These are phyloP conservation scores for Thozetella sp. DNA, from an alignment of 495 filamentous ascomycete species.

Conservation along the genomic window DNA sequence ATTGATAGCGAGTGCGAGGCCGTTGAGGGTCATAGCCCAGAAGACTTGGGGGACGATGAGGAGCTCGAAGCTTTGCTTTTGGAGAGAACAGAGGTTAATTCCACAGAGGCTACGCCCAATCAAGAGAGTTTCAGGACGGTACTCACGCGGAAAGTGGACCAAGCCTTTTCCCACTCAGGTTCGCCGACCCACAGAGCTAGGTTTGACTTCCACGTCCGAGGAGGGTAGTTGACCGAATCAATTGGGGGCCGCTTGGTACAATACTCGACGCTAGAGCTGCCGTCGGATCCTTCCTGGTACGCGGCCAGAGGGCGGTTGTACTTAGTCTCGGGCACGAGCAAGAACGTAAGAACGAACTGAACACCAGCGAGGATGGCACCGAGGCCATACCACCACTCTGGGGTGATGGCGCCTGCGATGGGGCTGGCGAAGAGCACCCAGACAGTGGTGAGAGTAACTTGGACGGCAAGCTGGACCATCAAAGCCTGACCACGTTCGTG, in stretches of 20 bases:
- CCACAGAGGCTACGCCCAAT: no score
- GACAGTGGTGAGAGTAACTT: neutral
- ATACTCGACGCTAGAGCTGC: neutral
- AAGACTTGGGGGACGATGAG: neutral
- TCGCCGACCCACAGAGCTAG: neutral
- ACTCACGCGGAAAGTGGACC: neutral
- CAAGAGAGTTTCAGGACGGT: no score
- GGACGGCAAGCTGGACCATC: neutral
- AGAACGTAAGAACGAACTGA: neutral
- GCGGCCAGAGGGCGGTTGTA: neutral
- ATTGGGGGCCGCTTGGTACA: neutral
- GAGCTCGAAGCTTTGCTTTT: neutral
- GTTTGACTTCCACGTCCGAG: neutral
- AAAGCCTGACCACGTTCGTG: neutral
- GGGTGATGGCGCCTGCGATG: neutral
- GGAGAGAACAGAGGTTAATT: no score
- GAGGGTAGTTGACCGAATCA: neutral
- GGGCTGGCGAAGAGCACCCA: neutral
- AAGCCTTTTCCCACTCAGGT: neutral
- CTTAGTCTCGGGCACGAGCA: neutral
- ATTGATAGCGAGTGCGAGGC: neutral
- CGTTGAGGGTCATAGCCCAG: neutral
- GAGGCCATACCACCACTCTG: neutral
- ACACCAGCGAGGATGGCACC: neutral
- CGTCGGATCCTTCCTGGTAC: neutral